These are phyloP conservation scores for Pseudocercospora eumusae DNA, from an alignment of 2,329 filamentous ascomycete species.

Conservation along the genomic window DNA sequence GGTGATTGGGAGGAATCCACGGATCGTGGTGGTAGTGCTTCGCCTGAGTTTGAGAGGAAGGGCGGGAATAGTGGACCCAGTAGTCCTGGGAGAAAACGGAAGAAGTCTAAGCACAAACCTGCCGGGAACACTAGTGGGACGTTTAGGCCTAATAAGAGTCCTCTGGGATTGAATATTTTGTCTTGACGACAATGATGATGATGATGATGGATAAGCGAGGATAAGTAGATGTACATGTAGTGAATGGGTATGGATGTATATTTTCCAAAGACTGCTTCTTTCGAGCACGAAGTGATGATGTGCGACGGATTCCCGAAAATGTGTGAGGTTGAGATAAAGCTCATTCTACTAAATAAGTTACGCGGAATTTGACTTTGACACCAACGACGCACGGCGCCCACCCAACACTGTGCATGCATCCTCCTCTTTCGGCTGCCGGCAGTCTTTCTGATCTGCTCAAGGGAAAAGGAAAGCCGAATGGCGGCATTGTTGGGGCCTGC, in stretches of 20 bases:
- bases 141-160: slow-evolving; percentile 23
- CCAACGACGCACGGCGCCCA: background rate
- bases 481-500: background rate
- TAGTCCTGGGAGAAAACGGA: slow-evolving; percentile 20
- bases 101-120: slow-evolving; percentile 23
- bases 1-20: slow-evolving; percentile 8
- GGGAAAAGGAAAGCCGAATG: background rate
- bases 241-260: background rate
- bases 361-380: background rate
- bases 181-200: too few species aligned
- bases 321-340: background rate
- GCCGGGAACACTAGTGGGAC: slow-evolving; percentile 10
- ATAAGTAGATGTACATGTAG: background rate
- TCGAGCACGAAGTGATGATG: too few species aligned
- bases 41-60: slow-evolving; percentile 4
- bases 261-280: background rate
- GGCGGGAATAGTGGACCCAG: background rate
- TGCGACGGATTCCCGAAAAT: too few species aligned
- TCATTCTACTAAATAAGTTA: background rate
- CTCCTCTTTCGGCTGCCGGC: slow-evolving; percentile 1
- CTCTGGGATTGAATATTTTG: slow-evolving; percentile 15
- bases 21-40: slow-evolving; percentile 7
- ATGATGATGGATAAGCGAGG: background rate
- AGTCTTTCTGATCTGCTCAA: slow-evolving; percentile 5
- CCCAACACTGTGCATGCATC: background rate